phyloP scores from a whole-genome alignment of 176 grass and related monocot genomes.

The Zoysia japonica region DNA sequence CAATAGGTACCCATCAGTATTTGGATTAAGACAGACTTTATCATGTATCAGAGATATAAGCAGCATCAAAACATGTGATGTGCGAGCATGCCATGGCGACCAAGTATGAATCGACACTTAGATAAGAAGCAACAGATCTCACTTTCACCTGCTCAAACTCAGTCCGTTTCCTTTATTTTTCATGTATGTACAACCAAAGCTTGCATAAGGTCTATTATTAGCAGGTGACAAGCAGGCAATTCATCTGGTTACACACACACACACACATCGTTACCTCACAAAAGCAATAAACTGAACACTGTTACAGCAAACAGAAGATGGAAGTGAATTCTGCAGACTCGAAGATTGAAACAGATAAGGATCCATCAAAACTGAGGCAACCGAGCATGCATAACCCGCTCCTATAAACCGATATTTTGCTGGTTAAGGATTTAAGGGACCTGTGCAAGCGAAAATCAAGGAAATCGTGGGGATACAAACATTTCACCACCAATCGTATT shows the following conservation, averaged over 20 bases:
- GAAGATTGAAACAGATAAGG: not conserved
- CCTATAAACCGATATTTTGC: not conserved
- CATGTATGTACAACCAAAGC: not conserved
- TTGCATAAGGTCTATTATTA: not conserved
- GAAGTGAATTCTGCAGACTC: not conserved
- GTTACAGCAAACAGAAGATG: not conserved
- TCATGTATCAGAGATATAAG: not conserved
- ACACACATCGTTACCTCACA: not conserved
- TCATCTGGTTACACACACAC: not conserved
- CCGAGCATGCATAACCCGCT: not conserved
- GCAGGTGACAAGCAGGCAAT: not conserved
- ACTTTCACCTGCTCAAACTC: not conserved
- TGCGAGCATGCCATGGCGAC: not conserved
- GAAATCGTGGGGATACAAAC: not conserved
- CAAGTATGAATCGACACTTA: not conserved
- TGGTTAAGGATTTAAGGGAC: not conserved
- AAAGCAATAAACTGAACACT: not conserved
- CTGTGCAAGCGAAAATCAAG: not conserved
- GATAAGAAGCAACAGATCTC: not conserved
- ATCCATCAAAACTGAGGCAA: not conserved
- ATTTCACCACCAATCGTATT: not conserved
- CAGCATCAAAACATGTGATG: not conserved
- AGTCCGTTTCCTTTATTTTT: not conserved
- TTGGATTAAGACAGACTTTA: not conserved
- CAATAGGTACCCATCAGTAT: conserved; percentile 14